Evolutionary conservation across 768 basidiomycete genomes (phyloP).

Genomic region (Trametes villosa): DNA sequence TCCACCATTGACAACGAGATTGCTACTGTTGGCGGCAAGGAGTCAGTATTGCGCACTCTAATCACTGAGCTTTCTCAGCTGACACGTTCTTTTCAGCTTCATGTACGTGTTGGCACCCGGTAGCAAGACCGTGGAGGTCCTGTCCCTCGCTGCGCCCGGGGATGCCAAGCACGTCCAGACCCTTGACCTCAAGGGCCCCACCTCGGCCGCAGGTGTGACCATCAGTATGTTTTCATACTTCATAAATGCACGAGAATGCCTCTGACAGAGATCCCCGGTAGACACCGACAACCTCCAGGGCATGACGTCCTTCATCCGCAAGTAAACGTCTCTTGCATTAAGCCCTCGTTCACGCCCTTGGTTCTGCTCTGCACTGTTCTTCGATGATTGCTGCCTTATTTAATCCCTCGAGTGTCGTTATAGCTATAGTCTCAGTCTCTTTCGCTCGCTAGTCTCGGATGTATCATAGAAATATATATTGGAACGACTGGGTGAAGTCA

Average conservation of each 20-base stretch:
- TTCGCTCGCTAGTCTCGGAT: not conserved
- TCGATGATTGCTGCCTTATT: not conserved
- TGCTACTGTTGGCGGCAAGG: constrained; percentile 24
- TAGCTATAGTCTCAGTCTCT: not conserved
- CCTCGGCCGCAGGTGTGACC: constrained; percentile 22
- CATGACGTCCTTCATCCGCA: constrained; percentile 19
- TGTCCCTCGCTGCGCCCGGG: constrained; percentile 28
- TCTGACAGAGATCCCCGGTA: not conserved
- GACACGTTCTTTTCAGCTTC: constrained; percentile 13
- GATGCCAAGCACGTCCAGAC: constrained; percentile 23
- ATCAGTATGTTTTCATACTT: constrained; percentile 11
- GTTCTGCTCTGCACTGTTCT: not conserved
- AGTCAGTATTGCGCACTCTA: constrained; percentile 17
- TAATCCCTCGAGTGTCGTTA: not conserved
- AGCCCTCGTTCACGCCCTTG: too few species aligned
- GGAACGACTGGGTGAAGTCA: constrained; percentile 4
- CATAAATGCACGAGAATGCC: not conserved
- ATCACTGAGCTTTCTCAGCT: not conserved
- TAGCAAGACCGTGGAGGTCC: constrained; percentile 25
- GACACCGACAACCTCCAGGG: constrained; percentile 28
- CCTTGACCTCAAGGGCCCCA: constrained; percentile 15
- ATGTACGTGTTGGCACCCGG: constrained; percentile 29
- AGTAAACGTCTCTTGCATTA: not conserved
- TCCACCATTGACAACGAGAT: constrained; percentile 29
- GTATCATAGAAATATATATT: constrained; percentile 10